Evolutionary conservation across 345 rosid species (phyloP).

Genomic region (Citrus inodora): DNA sequence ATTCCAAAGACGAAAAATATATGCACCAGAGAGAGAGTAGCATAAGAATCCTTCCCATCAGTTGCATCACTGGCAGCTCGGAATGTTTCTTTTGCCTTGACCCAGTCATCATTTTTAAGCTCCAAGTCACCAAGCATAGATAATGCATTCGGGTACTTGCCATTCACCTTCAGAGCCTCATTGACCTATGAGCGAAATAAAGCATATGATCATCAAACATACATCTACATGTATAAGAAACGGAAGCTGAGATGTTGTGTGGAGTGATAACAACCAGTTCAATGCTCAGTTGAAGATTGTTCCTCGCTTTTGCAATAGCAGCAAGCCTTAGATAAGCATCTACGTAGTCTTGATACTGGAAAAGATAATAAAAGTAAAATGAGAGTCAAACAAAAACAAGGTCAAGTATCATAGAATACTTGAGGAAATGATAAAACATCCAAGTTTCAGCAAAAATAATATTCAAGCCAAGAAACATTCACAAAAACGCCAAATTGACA

Average conservation of each 20-base stretch:
- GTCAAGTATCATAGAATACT: neutral
- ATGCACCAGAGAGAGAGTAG: conserved; percentile 82
- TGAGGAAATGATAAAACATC: neutral
- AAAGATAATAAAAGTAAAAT: conserved; percentile 17
- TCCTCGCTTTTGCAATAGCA: conserved; percentile 81
- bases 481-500: neutral
- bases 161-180: conserved; percentile 88
- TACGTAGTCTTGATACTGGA: conserved; percentile 83
- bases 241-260: neutral
- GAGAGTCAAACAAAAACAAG: conserved; percentile 13
- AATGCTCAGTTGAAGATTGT: conserved; percentile 86
- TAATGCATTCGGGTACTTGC: conserved; percentile 79
- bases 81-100: conserved; percentile 95
- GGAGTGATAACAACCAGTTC: conserved; percentile 64
- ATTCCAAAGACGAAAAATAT: neutral
- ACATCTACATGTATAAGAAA: neutral
- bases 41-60: conserved; percentile 94
- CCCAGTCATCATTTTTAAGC: conserved; percentile 99
- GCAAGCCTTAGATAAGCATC: conserved; percentile 98
- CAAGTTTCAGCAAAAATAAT: neutral
- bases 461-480: neutral
- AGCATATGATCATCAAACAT: conserved; percentile 13
- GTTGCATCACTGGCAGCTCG: conserved; percentile 95
- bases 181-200: conserved; percentile 47
- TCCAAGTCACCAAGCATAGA: conserved; percentile 97